Conservation (phyloP, 805 yeast genomes). For the Zygoascus biomembranicola region DNA sequence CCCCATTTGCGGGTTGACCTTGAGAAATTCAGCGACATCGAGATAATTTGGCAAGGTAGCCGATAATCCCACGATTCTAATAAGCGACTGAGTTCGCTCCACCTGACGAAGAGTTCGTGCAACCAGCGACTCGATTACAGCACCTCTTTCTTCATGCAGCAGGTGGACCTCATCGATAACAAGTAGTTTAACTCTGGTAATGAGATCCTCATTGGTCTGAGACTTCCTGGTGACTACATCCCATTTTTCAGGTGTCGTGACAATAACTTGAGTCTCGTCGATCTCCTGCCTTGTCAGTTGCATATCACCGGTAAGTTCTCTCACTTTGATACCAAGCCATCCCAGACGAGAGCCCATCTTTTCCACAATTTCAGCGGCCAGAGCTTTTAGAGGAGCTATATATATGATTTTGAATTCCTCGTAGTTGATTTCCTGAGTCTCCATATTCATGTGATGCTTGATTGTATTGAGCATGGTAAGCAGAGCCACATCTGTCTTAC, state of each 20-base stretch:
- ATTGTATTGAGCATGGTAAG: conserved; percentile 73
- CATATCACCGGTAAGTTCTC: conserved; percentile 95
- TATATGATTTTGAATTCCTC: conserved; percentile 86
- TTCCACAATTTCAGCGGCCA: conserved; percentile 95
- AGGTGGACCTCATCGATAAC: conserved; percentile 96
- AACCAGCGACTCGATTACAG: conserved; percentile 90
- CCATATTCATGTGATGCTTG: conserved; percentile 51
- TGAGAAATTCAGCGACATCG: conserved; percentile 87
- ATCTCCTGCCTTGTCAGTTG: conserved; percentile 78
- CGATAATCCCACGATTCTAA: conserved; percentile 85
- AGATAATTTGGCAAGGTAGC: conserved; percentile 88
- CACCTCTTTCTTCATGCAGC: conserved; percentile 95
- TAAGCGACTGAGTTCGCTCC: conserved; percentile 88
- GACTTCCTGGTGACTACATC: conserved; percentile 94
- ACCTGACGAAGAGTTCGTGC: conserved; percentile 93
- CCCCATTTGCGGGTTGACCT: conserved; percentile 82
- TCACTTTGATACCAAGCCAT: conserved; percentile 80
- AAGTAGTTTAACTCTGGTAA: conserved; percentile 72
- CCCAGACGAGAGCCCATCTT: conserved; percentile 68
- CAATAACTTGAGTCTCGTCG: conserved; percentile 73
- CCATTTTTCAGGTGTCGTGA: conserved; percentile 96
- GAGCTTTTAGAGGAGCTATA: conserved; percentile 88
- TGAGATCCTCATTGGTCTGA: conserved; percentile 66
- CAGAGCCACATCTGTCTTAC: conserved; percentile 91
- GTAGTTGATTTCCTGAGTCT: conserved; percentile 46